A percentile compares a stretch with the other conserved stretches of the same genome.
phyloP scores from a whole-genome alignment of 2,329 filamentous ascomycete genomes.

The Cercospora zeae-maydis region DNA sequence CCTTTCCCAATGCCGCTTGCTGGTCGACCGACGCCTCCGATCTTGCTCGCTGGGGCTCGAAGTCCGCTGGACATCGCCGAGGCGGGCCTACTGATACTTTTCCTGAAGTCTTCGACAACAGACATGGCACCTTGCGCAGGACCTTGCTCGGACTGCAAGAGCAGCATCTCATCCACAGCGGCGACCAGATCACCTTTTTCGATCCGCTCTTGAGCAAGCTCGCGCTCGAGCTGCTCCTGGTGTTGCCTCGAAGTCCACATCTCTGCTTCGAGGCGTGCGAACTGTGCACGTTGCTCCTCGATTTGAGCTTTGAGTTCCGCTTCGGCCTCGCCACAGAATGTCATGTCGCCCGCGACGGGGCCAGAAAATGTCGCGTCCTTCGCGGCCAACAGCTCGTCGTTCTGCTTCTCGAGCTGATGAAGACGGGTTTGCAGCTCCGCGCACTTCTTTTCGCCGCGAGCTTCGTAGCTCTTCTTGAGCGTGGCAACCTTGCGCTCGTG shows the following conservation, averaged over 20 bases:
- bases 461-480: slow-evolving; percentile 76
- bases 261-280: slow-evolving; percentile 71
- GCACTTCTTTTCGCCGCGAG: slow-evolving; percentile 83
- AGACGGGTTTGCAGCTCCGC: slow-evolving; percentile 71
- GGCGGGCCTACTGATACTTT: slow-evolving; percentile 54
- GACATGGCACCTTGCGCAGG: slow-evolving; percentile 38
- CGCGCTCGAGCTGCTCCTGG: slow-evolving; percentile 63
- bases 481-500: slow-evolving; percentile 94
- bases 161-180: slow-evolving; percentile 79
- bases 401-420: slow-evolving; percentile 66
- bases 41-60: slow-evolving; percentile 57
- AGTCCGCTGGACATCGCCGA: slow-evolving; percentile 45
- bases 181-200: slow-evolving; percentile 82
- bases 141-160: slow-evolving; percentile 53
- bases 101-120: slow-evolving; percentile 50
- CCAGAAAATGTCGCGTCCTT: slow-evolving; percentile 64
- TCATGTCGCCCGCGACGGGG: slow-evolving; percentile 32
- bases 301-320: slow-evolving; percentile 45
- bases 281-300: slow-evolving; percentile 66
- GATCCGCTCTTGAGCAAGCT: slow-evolving; percentile 70
- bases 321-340: slow-evolving; percentile 26
- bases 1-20: slow-evolving; percentile 11
- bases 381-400: slow-evolving; percentile 66
- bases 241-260: slow-evolving; percentile 66
- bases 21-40: slow-evolving; percentile 32